A percentile compares a stretch with the other conserved stretches of the same genome.
Evolutionary conservation across 1,284 basidiomycete species (phyloP).

Genomic region (Peniophora sp.): DNA sequence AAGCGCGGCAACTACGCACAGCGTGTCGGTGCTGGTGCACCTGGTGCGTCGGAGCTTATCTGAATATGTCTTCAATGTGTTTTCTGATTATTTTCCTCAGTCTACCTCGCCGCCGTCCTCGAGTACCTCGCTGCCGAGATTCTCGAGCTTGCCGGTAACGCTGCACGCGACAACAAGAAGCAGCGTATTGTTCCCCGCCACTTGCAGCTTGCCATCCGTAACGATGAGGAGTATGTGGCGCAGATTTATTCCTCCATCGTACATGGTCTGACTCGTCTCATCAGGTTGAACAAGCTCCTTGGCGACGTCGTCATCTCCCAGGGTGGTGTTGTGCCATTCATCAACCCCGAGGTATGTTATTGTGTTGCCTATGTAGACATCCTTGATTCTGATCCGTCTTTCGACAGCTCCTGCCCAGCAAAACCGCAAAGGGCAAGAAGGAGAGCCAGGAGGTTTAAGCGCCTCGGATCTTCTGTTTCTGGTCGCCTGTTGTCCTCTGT

Average conservation of each 20-base stretch:
- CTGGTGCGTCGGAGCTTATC: conserved; percentile 39
- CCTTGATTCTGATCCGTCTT: neutral
- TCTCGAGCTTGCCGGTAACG: conserved; percentile 82
- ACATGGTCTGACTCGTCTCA: conserved; percentile 2
- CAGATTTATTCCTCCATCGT: neutral
- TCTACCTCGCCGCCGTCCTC: conserved; percentile 80
- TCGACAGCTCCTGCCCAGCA: conserved; percentile 50
- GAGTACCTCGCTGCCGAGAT: conserved; percentile 85
- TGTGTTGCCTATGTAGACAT: neutral
- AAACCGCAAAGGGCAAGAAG: conserved; percentile 30
- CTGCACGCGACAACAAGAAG: conserved; percentile 75
- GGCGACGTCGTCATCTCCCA: conserved; percentile 82
- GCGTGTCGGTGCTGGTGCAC: conserved; percentile 73
- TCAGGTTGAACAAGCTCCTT: conserved; percentile 60
- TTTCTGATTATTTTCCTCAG: conserved; percentile 25
- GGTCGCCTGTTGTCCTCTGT: conserved; percentile 3
- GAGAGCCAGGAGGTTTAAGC: conserved; percentile 28
- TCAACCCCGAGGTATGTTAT: conserved; percentile 35
- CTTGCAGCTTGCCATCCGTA: conserved; percentile 82
- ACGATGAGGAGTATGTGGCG: conserved; percentile 63
- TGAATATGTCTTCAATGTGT: neutral
- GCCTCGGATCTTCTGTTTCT: conserved; percentile 4
- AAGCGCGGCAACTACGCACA: conserved; percentile 86
- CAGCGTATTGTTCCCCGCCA: conserved; percentile 84
- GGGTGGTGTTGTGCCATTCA: conserved; percentile 75